Base-by-base conservation (phyloP, 257 asterid species). In the Solanum clarkiae region DNA sequence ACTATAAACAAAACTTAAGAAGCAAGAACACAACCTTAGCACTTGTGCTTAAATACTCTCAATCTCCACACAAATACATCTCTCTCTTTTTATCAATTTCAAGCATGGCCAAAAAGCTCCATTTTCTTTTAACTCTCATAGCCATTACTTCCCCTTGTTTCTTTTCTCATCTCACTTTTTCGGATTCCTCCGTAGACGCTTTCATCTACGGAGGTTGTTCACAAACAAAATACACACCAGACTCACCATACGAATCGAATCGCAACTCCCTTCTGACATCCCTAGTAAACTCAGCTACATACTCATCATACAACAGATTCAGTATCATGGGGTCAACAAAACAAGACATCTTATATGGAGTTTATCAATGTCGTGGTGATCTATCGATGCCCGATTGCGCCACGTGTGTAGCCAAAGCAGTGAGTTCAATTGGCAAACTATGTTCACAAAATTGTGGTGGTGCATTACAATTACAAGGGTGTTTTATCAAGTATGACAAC, bases 341-440 rank as follows among this genome's bases (percentile, higher is more conserved):
- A 91, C 92, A 92, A 49, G 99, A 96, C 86, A 86, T 88, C 2
- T 86, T 92, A 1, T 90, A 88, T 88, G 98, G 99, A 14, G 88
- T 94, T 6, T 96, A 93, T 91, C 99, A 96, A 69, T 96, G 99
- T 83, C 92, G 98, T n/a, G 98, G 94, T n/a, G 99, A 96, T 84
- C 22, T 94, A 24, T 77, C 98, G 88, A 93, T 95, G 99, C 98
- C 97, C 1, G 99, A 95, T 75, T 96, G 99, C 85, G 98, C 98
- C 77, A 88, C 91, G 8, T 96, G 99, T 85, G 98, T 96, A 10
- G 93, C 95, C 6, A 90, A 86, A 40, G 95, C 98, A 0, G 94
- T 92, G 72, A 89, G 93, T 44, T 93, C 85, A 9, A 82, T 95
- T 71, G 93, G 84, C 80, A 85, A 88, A 5, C 17, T 91, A 5